These are phyloP conservation scores for Suillus sp. DNA, from an alignment of 768 basidiomycete species.

Conservation along the genomic window DNA sequence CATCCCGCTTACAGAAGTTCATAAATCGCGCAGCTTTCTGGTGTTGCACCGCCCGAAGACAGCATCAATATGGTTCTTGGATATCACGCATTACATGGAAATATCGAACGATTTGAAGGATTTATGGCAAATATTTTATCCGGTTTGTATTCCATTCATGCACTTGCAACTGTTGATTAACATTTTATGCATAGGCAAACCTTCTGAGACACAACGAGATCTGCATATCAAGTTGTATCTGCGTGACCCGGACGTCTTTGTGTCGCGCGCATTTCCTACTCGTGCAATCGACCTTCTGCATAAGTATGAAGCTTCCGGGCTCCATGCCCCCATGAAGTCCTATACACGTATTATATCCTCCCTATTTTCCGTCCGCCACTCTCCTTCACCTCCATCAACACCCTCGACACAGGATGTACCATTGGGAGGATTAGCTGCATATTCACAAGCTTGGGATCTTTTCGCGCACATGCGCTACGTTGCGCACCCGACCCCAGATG, in stretches of 20 bases:
- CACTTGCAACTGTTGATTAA: conserved; percentile 5
- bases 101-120: conserved; percentile 47
- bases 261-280: conserved; percentile 49
- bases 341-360: conserved; percentile 71
- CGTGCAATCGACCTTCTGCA: conserved; percentile 71
- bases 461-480: conserved; percentile 97
- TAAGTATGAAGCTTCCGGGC: conserved; percentile 62
- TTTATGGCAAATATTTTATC: conserved; percentile 44
- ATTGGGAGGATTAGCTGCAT: conserved; percentile 46
- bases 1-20: conserved; percentile 1
- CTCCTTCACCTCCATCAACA: conserved; percentile 22
- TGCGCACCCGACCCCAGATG: conserved; percentile 81
- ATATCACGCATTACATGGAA: conserved; percentile 49
- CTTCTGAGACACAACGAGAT: conserved; percentile 62
- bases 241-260: conserved; percentile 11
- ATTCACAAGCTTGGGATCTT: conserved; percentile 90
- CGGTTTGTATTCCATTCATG: conserved; percentile 36
- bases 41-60: conserved; percentile 43
- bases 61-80: conserved; percentile 50
- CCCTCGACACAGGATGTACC: conserved; percentile 2
- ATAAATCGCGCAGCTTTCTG: conserved; percentile 40
- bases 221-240: conserved; percentile 74
- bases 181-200: conserved; percentile 27
- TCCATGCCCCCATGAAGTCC: conserved; percentile 68
- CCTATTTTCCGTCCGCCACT: conserved; percentile 50